Base-by-base conservation (phyloP, 345 rosid species). In the Trapa bicornis region DNA sequence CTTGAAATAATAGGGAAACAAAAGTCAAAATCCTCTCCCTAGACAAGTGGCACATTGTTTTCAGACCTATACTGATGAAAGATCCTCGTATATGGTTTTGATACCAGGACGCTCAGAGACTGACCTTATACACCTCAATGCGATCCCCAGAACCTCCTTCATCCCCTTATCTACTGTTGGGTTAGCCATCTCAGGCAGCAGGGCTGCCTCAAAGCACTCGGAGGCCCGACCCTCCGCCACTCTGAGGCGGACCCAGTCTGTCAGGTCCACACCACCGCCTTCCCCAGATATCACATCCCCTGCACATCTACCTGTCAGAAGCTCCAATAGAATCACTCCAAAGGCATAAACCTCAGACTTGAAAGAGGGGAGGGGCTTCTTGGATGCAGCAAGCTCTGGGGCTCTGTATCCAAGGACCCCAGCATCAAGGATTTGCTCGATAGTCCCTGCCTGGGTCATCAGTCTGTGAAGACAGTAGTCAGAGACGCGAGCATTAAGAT, bases 391-490 rank as follows among this genome's bases (percentile, higher is more conserved):
- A 70, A 94, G 79, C 81, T 94, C 99, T 0, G 99, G 99, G 43
- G 99, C 95, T 2, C 97, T 81, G 72, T 94, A 94, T 33, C 99
- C 99, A 12, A 89, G 75, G 53, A 94, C 89, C 47, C 97, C 99
- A 48, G 97, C 91, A 69, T 94, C 99, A 17, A 91, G 86, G 74
- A 94, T 87, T 73, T 94, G 99, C 56, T 91, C 99, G 0, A 88
- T 78, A 68, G 92, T 94, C 69, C 99, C 96, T 1, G 96, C 96
- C 76, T 87, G 96, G 57, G 96, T 91, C 99, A 89, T 91, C 68
- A 94, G 86, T 10, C 99, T 85, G 63, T 94, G 99, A 61, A 91
- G 96, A 76, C 99, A 91, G 79, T 94, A 94, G 68, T 94, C 99
- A 7, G 89, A 87, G 66, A 94, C 89, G 32, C 99, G 96, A 9